A percentile compares a stretch with the other conserved stretches of the same genome.
Evolutionary conservation across 2,329 filamentous ascomycete genomes (phyloP).

Genomic region (Chaetomiaceae sp.): DNA sequence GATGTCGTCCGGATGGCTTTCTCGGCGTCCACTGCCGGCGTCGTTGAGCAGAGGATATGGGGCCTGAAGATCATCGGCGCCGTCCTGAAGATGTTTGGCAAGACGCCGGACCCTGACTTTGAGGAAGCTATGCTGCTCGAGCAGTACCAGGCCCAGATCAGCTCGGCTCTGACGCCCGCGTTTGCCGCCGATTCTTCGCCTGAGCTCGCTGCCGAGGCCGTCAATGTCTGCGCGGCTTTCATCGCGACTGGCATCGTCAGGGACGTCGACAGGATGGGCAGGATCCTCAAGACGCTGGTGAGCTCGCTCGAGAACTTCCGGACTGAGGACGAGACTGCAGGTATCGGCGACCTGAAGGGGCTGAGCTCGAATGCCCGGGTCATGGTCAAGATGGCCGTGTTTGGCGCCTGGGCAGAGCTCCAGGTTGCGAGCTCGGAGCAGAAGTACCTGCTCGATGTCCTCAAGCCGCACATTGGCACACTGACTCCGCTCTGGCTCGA

Average conservation of each 20-base stretch:
- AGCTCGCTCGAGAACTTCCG: conserved; percentile 90
- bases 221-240: conserved; percentile 97
- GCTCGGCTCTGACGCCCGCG: conserved; percentile 90
- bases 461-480: conserved; percentile 84
- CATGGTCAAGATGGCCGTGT: conserved; percentile 97
- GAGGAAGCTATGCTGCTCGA: conserved; percentile 94
- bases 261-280: conserved; percentile 96
- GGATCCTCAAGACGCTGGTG: conserved; percentile 90
- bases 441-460: conserved; percentile 78
- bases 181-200: conserved; percentile 95
- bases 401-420: conserved; percentile 94
- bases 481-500: conserved; percentile 92
- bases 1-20: conserved; percentile 97
- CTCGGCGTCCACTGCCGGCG: conserved; percentile 90
- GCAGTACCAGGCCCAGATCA: conserved; percentile 98
- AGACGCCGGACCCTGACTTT: conserved; percentile 92
- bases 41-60: conserved; percentile 83
- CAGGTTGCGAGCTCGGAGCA: conserved; percentile 94
- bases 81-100: conserved; percentile 92
- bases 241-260: conserved; percentile 96
- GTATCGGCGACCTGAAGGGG: conserved; percentile 88
- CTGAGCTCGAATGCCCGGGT: conserved; percentile 94
- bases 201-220: conserved; percentile 89
- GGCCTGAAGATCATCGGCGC: conserved; percentile 92
- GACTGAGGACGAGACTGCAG: conserved; percentile 70